These are phyloP conservation scores for Phialocephala sp. DNA, from an alignment of 2,329 filamentous ascomycete species.

Conservation along the genomic window DNA sequence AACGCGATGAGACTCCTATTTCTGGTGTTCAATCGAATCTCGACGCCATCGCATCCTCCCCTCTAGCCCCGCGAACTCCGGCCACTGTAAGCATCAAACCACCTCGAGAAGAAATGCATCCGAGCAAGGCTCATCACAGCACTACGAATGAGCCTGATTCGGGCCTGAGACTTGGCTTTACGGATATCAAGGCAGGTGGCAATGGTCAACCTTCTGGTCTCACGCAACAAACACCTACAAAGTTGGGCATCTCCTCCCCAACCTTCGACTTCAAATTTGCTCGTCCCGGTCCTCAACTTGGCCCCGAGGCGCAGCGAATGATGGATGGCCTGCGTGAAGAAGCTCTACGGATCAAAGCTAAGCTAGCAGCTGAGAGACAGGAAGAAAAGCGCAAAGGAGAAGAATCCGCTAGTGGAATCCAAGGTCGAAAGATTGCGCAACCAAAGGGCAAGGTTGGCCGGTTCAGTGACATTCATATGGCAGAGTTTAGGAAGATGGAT, in stretches of 20 bases:
- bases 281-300: slow-evolving; percentile 61
- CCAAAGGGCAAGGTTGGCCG: slow-evolving; percentile 79
- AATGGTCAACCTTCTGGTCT: slow-evolving; percentile 48
- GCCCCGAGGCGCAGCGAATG: slow-evolving; percentile 64
- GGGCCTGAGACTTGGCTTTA: slow-evolving; percentile 81
- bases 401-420: slow-evolving; percentile 44
- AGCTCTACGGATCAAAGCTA: slow-evolving; percentile 71
- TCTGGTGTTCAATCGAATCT: slow-evolving; percentile 30
- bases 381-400: slow-evolving; percentile 56
- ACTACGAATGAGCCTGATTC: slow-evolving; percentile 80
- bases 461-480: slow-evolving; percentile 85
- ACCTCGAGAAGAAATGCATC: slow-evolving; percentile 85
- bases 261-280: slow-evolving; percentile 70
- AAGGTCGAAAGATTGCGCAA: slow-evolving; percentile 74
- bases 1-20: slow-evolving; percentile 40
- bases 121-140: slow-evolving; percentile 76
- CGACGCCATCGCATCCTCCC: slow-evolving; percentile 36
- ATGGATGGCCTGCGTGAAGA: slow-evolving; percentile 75
- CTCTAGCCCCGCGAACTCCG: slow-evolving; percentile 57
- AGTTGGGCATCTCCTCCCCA: slow-evolving; percentile 58
- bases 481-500: slow-evolving; percentile 96
- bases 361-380: slow-evolving; percentile 67
- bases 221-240: slow-evolving; percentile 68
- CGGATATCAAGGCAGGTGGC: slow-evolving; percentile 61
- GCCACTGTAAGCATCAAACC: slow-evolving; percentile 71